Evolutionary conservation across 1,284 basidiomycete species (phyloP), one percentile per base, ranked within the genome.

Genomic region (Mycena citricolor): DNA sequence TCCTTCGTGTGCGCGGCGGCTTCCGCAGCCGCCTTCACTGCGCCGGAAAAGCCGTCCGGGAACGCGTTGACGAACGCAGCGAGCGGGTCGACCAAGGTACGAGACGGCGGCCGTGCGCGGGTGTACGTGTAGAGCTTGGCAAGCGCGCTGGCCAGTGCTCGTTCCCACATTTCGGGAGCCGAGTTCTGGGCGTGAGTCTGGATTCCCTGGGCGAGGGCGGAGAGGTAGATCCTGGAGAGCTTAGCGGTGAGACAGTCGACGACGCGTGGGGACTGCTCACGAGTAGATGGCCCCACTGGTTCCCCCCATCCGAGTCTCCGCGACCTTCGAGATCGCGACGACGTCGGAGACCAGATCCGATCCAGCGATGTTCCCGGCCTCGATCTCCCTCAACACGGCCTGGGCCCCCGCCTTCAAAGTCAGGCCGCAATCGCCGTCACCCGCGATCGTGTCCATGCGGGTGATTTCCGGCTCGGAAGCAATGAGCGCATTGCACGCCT

Each of bases 261-360:
- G 23, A 31, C 42, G 37, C 21, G n/a, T n/a, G n/a, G 19, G 24
- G 24, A 32, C 0, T 12, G 57, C 82, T 52, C 54, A 90, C 86
- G 90, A 91, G 63, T 94, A 97, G 21, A 97, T 67, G 1, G 92
- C 94, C 5, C 93, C 94, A 49, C 84, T 89, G 5, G 93, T 97
- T 14, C 94, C 94, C 23, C 90, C 94, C 93, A 97, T 97, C 39
- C 78, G 74, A 55, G 88, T 83, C 65, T 94, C 90, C 4, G 84
- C 83, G 19, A 86, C 79, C 51, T 81, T 76, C 2, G 90, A 80
- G 44, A 94, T 80, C 4, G 73, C 69, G 28, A 90, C 78, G 44
- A 91, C 69, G 32, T 66, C 63, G 12, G 71, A 69, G 26, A 86
- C 73, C 31, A 90, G 71, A 57, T 92, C 80, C 16, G 70, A 59